Evolutionary conservation across 2,329 filamentous ascomycete species (phyloP), one percentile per base, ranked within the genome.

Genomic region (Aaosphaeria arxii): DNA sequence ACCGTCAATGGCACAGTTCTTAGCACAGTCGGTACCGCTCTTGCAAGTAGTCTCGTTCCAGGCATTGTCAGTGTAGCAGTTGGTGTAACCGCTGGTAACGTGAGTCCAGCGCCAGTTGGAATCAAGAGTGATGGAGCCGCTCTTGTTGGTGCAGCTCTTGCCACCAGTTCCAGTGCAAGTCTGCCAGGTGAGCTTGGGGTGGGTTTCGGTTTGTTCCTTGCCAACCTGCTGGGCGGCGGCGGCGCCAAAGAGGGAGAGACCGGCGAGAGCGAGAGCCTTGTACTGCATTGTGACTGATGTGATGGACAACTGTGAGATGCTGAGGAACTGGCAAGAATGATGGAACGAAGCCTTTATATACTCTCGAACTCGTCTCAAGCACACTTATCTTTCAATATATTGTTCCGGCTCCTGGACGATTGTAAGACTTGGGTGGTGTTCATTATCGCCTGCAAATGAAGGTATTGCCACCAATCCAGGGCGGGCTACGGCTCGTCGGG

Each of bases 41-140:
- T 70, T 56, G 59, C 74, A 76, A 48, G 70, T 55, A 29, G 66
- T 58, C 5, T 55, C 53, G 58, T 74, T 66, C 71, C 73, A 77
- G 33, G 62, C 54, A 62, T 76, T 76, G 49, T 70, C 74, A 13
- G 62, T 71, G 64, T 75, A 78, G 70, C 75, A 77, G 67, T 77
- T 77, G 55, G 71, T 74, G 54, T 71, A 75, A 39, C 72, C 73
- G 45, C 55, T 61, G 44, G 61, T 70, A 35, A 67, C 64, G 63
- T 79, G 76, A 24, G 73, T 50, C 76, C 76, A 78, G 52, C 76
- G 72, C 76, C 76, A 78, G 66, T 78, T 78, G 49, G 73, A 61
- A 55, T 76, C 74, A 32, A 77, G 60, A n/a, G 69, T 67, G 50
- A 76, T 54, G 17, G 66, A 61, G 33, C 62, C 67, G 30, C 55